phyloP scores from a whole-genome alignment of 192 early-diverging fungal genomes.

The Coemansia sp. region DNA sequence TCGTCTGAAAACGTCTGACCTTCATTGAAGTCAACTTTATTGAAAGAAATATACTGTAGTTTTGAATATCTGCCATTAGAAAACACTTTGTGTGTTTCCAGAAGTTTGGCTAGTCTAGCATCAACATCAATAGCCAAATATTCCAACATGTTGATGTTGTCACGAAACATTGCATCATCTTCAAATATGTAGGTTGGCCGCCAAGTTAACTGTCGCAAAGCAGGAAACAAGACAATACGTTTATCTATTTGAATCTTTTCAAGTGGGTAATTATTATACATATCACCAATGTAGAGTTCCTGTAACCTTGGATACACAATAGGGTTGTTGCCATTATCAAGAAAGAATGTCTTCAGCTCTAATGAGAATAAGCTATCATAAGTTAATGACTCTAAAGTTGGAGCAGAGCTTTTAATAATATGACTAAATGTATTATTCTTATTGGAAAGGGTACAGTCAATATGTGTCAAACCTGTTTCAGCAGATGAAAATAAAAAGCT shows the following conservation, averaged over 20 bases:
- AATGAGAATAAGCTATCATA: too few species aligned
- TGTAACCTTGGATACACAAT: not conserved
- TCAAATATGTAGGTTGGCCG: not conserved
- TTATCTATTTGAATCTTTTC: not conserved
- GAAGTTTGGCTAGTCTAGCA: not conserved
- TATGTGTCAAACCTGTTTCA: too few species aligned
- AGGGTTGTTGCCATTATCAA: not conserved
- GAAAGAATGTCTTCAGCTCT: not conserved
- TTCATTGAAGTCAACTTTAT: too few species aligned
- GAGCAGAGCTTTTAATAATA: not conserved
- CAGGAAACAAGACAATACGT: constrained; percentile 17
- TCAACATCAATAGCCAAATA: constrained; percentile 28
- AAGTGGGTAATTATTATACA: too few species aligned
- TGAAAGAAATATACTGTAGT: constrained; percentile 2
- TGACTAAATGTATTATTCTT: not conserved
- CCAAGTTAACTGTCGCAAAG: constrained; percentile 14
- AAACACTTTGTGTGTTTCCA: not conserved
- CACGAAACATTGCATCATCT: constrained; percentile 13
- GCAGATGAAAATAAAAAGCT: too few species aligned
- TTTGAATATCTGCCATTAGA: constrained; percentile 5
- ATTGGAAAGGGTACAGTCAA: too few species aligned
- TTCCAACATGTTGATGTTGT: constrained; percentile 1
- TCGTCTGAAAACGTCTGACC: too few species aligned
- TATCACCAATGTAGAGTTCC: not conserved
- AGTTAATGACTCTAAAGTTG: not conserved